Evolutionary conservation across 352 stramenopile species (phyloP), one percentile per base, ranked within the genome.

Genomic region (Pythium grandisporangium): DNA sequence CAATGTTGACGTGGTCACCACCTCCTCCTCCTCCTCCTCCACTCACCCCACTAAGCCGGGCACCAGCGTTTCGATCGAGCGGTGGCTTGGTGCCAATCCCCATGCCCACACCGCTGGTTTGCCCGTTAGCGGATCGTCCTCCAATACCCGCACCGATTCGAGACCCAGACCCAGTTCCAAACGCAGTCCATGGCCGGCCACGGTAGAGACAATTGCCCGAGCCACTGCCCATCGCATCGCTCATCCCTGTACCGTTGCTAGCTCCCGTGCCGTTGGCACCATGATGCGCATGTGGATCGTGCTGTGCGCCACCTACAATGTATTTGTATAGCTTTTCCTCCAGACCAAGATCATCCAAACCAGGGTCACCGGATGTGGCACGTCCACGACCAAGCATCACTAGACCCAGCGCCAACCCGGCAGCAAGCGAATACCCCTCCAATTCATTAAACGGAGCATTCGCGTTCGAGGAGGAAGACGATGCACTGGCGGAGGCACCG

Each of bases 241-340:
- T n/a, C n/a, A n/a, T n/a, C n/a, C n/a, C n/a, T n/a, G n/a, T n/a
- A n/a, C n/a, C n/a, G n/a, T n/a, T n/a, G 21, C 53, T 37, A 25
- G 76, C 68, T 14, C 27, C 27, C 10, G 27, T 32, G 8, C 8
- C 10, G 27, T 14, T 32, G 14, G 10, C 27, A n/a, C n/a, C n/a
- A n/a, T n/a, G n/a, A n/a, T n/a, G n/a, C 8, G 27, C 14, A 32
- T 32, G 10, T 32, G 27, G 14, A 14, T 32, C 8, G 17, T 83
- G 61, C 30, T 75, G 62, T 0, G 75, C 71, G 14, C 77, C 77
- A 42, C 94, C 94, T 32, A 92, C 72, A 51, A 98, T 90, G 44
- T 96, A 98, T 48, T 86, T 85, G 62, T 96, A 77, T n/a, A 99
- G 71, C 32, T 95, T 84, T 45, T 98, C 89, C 66, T 98, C 95